Evolutionary conservation across 306 rosid species (phyloP), one percentile per base, ranked within the genome.

Genomic region (Acacia acuminata): DNA sequence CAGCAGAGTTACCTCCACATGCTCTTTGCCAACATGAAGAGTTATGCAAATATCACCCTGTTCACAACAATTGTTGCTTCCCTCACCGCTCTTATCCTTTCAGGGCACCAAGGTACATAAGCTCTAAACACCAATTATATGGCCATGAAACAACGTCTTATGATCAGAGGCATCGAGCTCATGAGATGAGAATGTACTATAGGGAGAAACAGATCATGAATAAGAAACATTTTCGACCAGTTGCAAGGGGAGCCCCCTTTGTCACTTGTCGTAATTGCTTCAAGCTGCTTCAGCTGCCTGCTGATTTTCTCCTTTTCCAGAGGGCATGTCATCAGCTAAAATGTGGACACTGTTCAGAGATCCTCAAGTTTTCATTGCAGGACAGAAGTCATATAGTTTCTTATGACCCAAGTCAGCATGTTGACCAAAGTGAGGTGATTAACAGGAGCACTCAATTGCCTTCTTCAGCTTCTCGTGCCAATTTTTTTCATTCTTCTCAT

Each of bases 221-320:
- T n/a, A 94, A 90, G 89, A 83, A 88, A 65, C 94, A 91, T 87
- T 90, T 87, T 67, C 86, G 84, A 79, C 98, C 99, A 3, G 82
- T 94, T 22, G 94, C 97, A 8, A 95, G 98, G 73, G 99, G 92
- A 48, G 94, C 99, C 58, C 99, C 99, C 78, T 82, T 96, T 75
- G 44, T 94, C 75, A 85, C 91, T 80, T 96, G 99, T 85, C 85
- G 71, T 65, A 88, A 90, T 58, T 96, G 99, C 88, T 88, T 48
- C 32, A 84, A 75, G 16, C 88, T 88, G 13, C 87, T 94, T 77
- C 97, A 85, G 82, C 75, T 96, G 25, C 99, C 99, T 53, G 94
- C 90, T 9, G 93, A 96, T 83, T 91, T 96, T 90, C 91, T 91
- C 47, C 90, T 87, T 67, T 87, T 84, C 34, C 89, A 89, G 83